A percentile compares a stretch with the other conserved stretches of the same genome.
These are phyloP conservation scores for Barnettozyma populi DNA, from an alignment of 805 yeast species.

Conservation along the genomic window DNA sequence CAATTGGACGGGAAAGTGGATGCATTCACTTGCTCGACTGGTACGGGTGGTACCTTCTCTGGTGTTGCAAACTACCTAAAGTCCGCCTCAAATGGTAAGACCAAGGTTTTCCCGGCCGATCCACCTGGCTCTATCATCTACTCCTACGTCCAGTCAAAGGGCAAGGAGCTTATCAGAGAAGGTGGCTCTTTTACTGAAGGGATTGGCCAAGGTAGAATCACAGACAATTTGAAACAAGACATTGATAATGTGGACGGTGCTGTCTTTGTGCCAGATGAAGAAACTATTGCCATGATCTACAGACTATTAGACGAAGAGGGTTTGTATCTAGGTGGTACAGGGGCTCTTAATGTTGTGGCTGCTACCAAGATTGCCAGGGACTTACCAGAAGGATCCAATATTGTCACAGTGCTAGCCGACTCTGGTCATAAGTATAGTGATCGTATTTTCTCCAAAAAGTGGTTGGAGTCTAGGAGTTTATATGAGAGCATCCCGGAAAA, in stretches of 20 bases:
- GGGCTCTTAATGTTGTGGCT: constrained; percentile 86
- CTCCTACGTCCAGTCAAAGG: constrained; percentile 68
- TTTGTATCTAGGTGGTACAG: constrained; percentile 83
- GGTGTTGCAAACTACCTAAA: constrained; percentile 79
- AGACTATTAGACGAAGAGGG: constrained; percentile 86
- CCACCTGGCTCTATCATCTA: constrained; percentile 91
- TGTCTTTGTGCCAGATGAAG: constrained; percentile 68
- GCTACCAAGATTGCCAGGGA: constrained; percentile 70
- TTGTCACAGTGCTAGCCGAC: constrained; percentile 86
- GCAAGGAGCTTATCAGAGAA: constrained; percentile 58
- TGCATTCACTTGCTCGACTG: constrained; percentile 86
- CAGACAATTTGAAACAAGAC: constrained; percentile 73
- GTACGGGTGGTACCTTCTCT: constrained; percentile 91
- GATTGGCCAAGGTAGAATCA: constrained; percentile 92
- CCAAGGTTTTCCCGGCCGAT: constrained; percentile 72
- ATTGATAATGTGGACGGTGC: constrained; percentile 76
- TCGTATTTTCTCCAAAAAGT: constrained; percentile 66
- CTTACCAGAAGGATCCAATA: constrained; percentile 73
- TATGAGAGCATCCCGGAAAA: constrained; percentile 63
- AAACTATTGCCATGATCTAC: constrained; percentile 79
- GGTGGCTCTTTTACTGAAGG: constrained; percentile 95
- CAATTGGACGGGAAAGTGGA: constrained; percentile 74
- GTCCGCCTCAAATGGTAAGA: constrained; percentile 54
- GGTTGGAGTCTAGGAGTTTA: constrained; percentile 70
- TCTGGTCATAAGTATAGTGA: constrained; percentile 87